A percentile compares a stretch with the other conserved stretches of the same genome.
These are phyloP conservation scores for Cryphonectria carpinicola DNA, from an alignment of 2,329 filamentous ascomycete genomes.

Conservation along the genomic window DNA sequence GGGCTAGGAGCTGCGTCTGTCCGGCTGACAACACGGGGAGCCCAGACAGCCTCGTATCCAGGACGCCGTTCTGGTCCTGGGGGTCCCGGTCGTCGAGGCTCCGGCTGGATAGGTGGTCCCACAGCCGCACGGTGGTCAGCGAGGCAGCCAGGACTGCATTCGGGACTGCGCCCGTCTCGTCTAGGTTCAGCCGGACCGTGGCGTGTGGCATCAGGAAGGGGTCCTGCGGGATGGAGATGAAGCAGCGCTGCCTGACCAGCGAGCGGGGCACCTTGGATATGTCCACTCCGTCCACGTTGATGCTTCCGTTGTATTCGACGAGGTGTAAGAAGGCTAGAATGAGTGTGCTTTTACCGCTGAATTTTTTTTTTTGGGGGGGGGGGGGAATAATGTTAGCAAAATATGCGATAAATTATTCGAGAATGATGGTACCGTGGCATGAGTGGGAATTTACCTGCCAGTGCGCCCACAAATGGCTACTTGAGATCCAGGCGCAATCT, in stretches of 20 bases:
- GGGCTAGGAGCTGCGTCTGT: conserved; percentile 49
- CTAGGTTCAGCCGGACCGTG: conserved; percentile 51
- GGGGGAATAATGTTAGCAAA: conserved; percentile 28
- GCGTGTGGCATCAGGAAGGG: conserved; percentile 45
- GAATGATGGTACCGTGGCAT: conserved; percentile 11
- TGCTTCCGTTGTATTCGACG: conserved; percentile 45
- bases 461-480: conserved; percentile 58
- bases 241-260: conserved; percentile 46
- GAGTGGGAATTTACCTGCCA: conserved; percentile 43
- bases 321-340: conserved; percentile 54
- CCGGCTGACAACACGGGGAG: conserved; percentile 37
- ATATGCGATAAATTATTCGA: not conserved
- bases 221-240: conserved; percentile 51
- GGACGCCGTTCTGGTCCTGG: conserved; percentile 24
- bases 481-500: conserved; percentile 47
- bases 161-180: conserved; percentile 42
- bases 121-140: conserved; percentile 40
- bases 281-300: conserved; percentile 53
- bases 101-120: conserved; percentile 21
- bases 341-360: conserved; percentile 47
- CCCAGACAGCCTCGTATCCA: conserved; percentile 37
- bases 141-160: conserved; percentile 46
- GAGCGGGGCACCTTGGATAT: conserved; percentile 48
- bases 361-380: too few species aligned
- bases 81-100: conserved; percentile 20